phyloP scores from a whole-genome alignment of 768 basidiomycete genomes.

The Grammothele lineata region DNA sequence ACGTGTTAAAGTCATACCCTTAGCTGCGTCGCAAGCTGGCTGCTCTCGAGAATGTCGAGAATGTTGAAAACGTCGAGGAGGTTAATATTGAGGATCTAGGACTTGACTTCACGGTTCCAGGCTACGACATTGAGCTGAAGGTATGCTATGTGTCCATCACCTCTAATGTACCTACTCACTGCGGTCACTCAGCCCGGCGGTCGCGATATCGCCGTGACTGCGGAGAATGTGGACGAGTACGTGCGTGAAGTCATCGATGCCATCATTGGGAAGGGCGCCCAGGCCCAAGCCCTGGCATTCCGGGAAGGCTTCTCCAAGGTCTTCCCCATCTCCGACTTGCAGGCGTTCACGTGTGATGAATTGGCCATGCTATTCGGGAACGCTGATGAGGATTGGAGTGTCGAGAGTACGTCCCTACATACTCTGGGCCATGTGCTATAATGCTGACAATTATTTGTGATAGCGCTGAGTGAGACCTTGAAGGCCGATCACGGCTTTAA shows the following conservation, averaged over 20 bases:
- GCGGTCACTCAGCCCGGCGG: slow-evolving; percentile 70
- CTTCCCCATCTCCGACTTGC: slow-evolving; percentile 87
- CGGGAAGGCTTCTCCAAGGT: slow-evolving; percentile 93
- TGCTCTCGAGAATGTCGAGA: slow-evolving; percentile 12
- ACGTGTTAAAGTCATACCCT: background rate
- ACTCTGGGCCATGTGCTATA: background rate
- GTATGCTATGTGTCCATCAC: slow-evolving; percentile 32
- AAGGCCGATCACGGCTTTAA: slow-evolving; percentile 99
- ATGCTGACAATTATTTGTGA: slow-evolving; percentile 12
- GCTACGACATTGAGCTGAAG: slow-evolving; percentile 88
- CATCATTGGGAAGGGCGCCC: slow-evolving; percentile 77
- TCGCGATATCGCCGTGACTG: slow-evolving; percentile 73
- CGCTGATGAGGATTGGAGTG: slow-evolving; percentile 95
- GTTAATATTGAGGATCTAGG: slow-evolving; percentile 82
- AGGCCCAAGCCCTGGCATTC: slow-evolving; percentile 85
- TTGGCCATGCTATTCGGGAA: slow-evolving; percentile 95
- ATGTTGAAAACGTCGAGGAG: slow-evolving; percentile 55
- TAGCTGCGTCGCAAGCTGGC: slow-evolving; percentile 30
- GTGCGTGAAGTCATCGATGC: slow-evolving; percentile 82
- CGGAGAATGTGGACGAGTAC: slow-evolving; percentile 87
- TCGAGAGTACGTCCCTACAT: slow-evolving; percentile 62
- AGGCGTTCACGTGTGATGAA: slow-evolving; percentile 92
- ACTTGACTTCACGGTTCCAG: slow-evolving; percentile 95
- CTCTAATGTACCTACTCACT: slow-evolving; percentile 3
- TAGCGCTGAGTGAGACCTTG: slow-evolving; percentile 83